These are phyloP conservation scores for Phytophthora foliorum DNA, from an alignment of 352 stramenopile species.

Conservation along the genomic window DNA sequence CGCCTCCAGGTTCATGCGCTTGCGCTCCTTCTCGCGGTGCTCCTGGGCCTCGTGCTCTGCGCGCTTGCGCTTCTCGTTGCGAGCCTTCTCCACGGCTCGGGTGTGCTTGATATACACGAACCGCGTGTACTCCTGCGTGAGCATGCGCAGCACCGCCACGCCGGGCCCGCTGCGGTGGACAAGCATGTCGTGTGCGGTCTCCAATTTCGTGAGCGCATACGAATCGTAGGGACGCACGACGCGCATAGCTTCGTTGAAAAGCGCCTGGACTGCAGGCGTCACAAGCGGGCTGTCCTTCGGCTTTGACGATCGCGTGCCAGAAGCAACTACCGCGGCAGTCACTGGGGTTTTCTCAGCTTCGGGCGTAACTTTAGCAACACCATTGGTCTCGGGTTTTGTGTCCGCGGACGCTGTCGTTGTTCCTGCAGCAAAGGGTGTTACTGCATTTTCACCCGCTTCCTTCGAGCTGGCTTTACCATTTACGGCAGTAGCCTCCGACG, in stretches of 20 bases:
- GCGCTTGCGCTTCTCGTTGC: constrained; percentile 75
- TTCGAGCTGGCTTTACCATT: constrained; percentile 3
- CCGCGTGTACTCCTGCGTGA: constrained; percentile 87
- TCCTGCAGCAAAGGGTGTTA: neutral
- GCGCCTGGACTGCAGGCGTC: constrained; percentile 48
- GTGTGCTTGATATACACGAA: constrained; percentile 89
- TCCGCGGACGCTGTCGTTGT: neutral
- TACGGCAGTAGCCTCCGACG: neutral
- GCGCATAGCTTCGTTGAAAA: constrained; percentile 73
- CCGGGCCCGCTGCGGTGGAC: constrained; percentile 63
- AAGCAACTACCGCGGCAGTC: neutral
- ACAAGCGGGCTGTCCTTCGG: constrained; percentile 30
- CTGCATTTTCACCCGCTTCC: constrained; percentile 5
- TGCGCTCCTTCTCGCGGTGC: constrained; percentile 67
- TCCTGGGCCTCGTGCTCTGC: constrained; percentile 71
- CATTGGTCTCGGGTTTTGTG: constrained; percentile 6
- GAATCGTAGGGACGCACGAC: constrained; percentile 73
- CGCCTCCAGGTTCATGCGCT: constrained; percentile 71
- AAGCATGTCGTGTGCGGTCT: constrained; percentile 71
- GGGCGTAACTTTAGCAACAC: constrained; percentile 16
- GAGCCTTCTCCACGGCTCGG: constrained; percentile 74
- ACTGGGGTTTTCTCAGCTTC: constrained; percentile 5
- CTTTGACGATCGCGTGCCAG: constrained; percentile 11
- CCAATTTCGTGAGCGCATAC: constrained; percentile 76
- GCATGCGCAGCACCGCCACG: constrained; percentile 70